Evolutionary conservation across 345 rosid genomes (phyloP).

Genomic region (Lumnitzera littorea): DNA sequence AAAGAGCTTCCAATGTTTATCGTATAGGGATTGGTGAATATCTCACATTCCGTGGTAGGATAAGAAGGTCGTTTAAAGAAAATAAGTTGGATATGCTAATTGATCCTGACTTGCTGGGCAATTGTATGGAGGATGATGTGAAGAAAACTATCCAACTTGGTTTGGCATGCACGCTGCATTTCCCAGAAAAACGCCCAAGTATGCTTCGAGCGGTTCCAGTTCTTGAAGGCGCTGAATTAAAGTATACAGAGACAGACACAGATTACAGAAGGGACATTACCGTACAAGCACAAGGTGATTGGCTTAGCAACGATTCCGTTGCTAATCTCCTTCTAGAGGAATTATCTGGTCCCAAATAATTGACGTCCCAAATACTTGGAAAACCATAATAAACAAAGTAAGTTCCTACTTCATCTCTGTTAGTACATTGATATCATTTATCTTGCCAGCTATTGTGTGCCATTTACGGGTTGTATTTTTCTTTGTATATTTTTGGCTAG

Average conservation of each 20-base stretch:
- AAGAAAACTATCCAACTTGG: constrained; percentile 2
- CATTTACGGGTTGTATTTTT: too few relatives aligned
- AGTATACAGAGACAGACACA: constrained; percentile 1
- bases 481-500: too few relatives aligned
- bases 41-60: accelerated
- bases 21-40: accelerated
- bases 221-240: constrained; percentile 2
- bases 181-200: constrained; percentile 3
- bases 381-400: too few relatives aligned
- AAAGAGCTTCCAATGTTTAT: accelerated
- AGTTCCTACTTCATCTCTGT: too few relatives aligned
- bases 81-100: neutral
- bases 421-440: too few relatives aligned
- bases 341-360: constrained; percentile 8
- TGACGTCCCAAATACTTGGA: too few relatives aligned
- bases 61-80: neutral
- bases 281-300: neutral
- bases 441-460: too few relatives aligned
- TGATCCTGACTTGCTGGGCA: constrained; percentile 3
- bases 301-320: neutral
- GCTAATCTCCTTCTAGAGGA: neutral
- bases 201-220: neutral
- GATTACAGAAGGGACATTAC: neutral
- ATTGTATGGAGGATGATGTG: neutral
- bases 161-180: neutral